Evolutionary conservation across 2,329 filamentous ascomycete genomes (phyloP).

Genomic region (Fusarium heterosporum): DNA sequence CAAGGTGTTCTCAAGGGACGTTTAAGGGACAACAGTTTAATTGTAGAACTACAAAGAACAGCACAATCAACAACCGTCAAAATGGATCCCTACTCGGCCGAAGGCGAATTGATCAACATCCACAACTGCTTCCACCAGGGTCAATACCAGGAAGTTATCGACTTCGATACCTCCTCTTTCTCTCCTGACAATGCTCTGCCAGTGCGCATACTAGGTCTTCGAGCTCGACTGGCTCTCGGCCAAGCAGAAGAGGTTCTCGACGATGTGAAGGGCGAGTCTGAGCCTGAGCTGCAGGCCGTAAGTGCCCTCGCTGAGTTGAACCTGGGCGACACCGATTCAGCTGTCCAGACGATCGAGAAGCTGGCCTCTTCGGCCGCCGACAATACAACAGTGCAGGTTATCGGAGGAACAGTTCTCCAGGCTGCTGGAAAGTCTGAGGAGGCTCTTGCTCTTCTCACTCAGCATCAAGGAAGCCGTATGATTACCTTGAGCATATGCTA

Average conservation of each 20-base stretch:
- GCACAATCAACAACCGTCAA: constrained; percentile 45
- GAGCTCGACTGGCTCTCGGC: constrained; percentile 85
- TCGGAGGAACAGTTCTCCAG: constrained; percentile 85
- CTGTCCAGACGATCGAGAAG: constrained; percentile 72
- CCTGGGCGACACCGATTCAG: constrained; percentile 70
- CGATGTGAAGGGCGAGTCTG: constrained; percentile 72
- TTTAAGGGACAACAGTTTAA: constrained; percentile 30
- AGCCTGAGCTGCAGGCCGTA: constrained; percentile 81
- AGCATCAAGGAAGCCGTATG: constrained; percentile 88
- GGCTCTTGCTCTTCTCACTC: constrained; percentile 80
- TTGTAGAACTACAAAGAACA: constrained; percentile 22
- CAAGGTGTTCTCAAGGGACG: constrained; percentile 49
- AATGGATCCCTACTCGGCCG: constrained; percentile 78
- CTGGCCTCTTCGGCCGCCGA: constrained; percentile 75
- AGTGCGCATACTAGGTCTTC: constrained; percentile 81
- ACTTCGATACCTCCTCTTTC: constrained; percentile 85
- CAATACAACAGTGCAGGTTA: constrained; percentile 83
- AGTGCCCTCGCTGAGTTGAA: constrained; percentile 77
- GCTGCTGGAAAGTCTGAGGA: constrained; percentile 85
- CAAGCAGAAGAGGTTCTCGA: constrained; percentile 79
- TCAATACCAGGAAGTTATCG: constrained; percentile 86
- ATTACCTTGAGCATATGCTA: constrained; percentile 37
- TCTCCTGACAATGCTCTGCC: constrained; percentile 82
- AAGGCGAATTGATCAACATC: constrained; percentile 78
- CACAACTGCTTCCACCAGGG: constrained; percentile 80